Percentiles rank a stretch among this genome's conserved stretches.
Conservation (phyloP, 2,329 filamentous ascomycete genomes). For the Aspergillus unguis region DNA sequence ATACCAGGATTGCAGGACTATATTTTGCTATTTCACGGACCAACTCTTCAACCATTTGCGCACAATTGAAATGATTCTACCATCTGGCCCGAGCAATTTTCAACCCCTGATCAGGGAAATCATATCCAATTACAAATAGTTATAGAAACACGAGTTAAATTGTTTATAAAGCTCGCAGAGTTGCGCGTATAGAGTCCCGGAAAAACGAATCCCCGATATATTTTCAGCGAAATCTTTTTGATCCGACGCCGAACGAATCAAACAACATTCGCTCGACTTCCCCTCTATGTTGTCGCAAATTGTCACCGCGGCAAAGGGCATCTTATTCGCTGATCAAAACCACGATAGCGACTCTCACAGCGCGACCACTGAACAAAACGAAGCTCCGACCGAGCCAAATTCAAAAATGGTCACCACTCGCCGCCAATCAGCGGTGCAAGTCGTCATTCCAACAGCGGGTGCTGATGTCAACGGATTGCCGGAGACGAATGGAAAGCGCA, state of each 20-base stretch:
- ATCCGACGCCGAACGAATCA: not conserved
- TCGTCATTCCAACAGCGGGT: conserved; percentile 15
- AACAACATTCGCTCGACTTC: conserved; percentile 3
- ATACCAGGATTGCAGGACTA: no score
- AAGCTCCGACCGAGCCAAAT: conserved; percentile 14
- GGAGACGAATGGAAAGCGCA: conserved; percentile 33
- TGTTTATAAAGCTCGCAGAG: no score
- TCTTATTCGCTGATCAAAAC: conserved; percentile 31
- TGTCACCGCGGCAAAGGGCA: conserved; percentile 42
- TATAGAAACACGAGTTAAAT: no score
- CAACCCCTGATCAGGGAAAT: no score
- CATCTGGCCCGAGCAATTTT: no score
- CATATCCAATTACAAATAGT: no score
- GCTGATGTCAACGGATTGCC: conserved; percentile 14
- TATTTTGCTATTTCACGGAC: no score
- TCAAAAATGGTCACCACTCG: conserved; percentile 37
- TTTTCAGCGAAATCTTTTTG: conserved; percentile 13
- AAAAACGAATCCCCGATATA: conserved; percentile 7
- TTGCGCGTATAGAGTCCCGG: not conserved
- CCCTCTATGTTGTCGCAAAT: conserved; percentile 42
- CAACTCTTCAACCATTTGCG: no score
- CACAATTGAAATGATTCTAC: no score
- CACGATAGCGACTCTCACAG: conserved; percentile 8
- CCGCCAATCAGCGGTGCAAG: conserved; percentile 25
- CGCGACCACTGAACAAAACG: conserved; percentile 2